Evolutionary conservation across 441 rosid genomes (phyloP), one percentile per base, ranked within the genome.

Genomic region (Capsella rubella): DNA sequence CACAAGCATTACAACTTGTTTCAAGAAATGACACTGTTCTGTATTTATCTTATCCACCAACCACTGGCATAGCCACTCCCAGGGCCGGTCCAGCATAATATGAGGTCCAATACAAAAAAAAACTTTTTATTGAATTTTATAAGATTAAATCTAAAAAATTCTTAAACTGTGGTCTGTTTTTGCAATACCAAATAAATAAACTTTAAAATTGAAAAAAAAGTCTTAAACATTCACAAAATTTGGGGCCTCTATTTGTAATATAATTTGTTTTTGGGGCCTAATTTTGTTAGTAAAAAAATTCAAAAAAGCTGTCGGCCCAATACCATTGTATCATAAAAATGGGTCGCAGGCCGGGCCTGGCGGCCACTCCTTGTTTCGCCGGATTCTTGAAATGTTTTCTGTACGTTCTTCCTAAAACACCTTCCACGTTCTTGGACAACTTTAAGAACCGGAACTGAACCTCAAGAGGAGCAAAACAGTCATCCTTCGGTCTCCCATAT

Each of bases 331-430:
- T 21, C 94, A 90, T 12, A 29, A 5, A 40, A 11, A 21, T 21
- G 25, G 25, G 25, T 21, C 25, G 25, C 25, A 2, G 25, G 25
- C 25, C 25, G 25, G 25, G 25, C 25, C 25, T 21, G 21, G 1
- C 21, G n/a, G 84, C 91, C 34, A 85, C 88, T 0, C 95, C 96
- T 2, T 81, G 86, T 74, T 86, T 89, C 3, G 86, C 92, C 0
- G 90, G 86, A 78, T 84, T 88, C 78, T 79, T 43, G 47, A 86
- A 92, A 78, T 87, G 88, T 0, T 84, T 87, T 72, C 69, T 73
- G 71, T 86, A 90, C 15, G 96, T 92, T 75, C 87, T 85, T 31
- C 94, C 95, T 1, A 92, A 80, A 25, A 86, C 94, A 62, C 93
- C 93, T 12, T 90, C 91, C 43, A 87, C 93, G 49, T 81, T 68